Evolutionary conservation across 805 yeast species (phyloP).

Genomic region (Metschnikowia koreensis): DNA sequence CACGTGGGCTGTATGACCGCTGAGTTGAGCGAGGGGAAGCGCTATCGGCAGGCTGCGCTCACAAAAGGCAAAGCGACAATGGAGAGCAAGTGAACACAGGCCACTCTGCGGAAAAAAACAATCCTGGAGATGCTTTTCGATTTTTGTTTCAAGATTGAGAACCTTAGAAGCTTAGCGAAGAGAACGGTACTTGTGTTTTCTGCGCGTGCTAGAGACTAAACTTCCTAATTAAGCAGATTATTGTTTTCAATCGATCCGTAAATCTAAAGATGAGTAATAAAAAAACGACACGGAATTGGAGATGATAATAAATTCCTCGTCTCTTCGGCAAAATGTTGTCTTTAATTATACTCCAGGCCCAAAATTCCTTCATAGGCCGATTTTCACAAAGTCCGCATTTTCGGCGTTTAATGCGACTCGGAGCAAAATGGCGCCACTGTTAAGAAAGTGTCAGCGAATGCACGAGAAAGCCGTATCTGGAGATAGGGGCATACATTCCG

Average conservation of each 20-base stretch:
- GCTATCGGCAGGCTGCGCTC: conserved; percentile 3
- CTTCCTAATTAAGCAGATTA: not conserved
- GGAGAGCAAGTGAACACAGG: conserved; percentile 1
- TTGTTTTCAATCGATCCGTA: not conserved
- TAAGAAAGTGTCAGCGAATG: not conserved
- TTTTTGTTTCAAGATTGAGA: not conserved
- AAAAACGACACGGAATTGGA: too few relatives aligned
- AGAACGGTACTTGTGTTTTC: not conserved
- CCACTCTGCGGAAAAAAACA: not conserved
- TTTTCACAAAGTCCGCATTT: conserved; percentile 3
- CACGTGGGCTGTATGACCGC: conserved; percentile 4
- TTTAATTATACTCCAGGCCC: not conserved
- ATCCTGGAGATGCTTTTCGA: not conserved
- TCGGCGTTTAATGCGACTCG: conserved; percentile 10
- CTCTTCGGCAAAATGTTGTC: not conserved
- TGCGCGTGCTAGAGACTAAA: conserved; percentile 3
- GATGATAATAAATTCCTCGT: not conserved
- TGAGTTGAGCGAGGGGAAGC: conserved; percentile 12
- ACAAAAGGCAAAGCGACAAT: conserved; percentile 6
- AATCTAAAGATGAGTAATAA: too few relatives aligned
- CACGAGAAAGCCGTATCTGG: conserved; percentile 8
- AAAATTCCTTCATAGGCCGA: conserved; percentile 1
- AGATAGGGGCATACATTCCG: not conserved
- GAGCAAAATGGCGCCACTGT: conserved; percentile 16
- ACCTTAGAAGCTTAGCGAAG: conserved; percentile 1